phyloP scores from a whole-genome alignment of 2,329 filamentous ascomycete genomes.

The Diaporthe nobilis region DNA sequence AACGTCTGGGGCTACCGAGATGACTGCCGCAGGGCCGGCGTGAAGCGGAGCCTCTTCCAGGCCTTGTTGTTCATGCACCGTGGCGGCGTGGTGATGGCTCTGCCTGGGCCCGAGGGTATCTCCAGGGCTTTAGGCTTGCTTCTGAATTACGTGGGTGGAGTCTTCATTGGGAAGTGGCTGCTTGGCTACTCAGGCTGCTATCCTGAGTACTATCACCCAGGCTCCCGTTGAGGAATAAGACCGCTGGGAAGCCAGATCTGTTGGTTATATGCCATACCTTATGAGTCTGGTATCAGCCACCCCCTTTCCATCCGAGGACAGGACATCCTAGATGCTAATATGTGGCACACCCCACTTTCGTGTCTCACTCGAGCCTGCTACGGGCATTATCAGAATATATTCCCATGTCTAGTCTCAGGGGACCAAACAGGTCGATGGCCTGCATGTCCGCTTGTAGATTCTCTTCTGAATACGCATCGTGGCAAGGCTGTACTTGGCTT shows the following conservation, averaged over 20 bases:
- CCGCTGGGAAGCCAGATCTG: background rate
- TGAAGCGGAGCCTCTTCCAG: conserved; percentile 36
- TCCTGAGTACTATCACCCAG: conserved; percentile 33
- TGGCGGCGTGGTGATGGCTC: conserved; percentile 37
- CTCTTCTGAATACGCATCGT: background rate
- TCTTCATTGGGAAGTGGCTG: conserved; percentile 34
- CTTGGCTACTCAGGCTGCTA: conserved; percentile 37
- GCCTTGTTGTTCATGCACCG: conserved; percentile 37
- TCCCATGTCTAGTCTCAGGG: background rate
- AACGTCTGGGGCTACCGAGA: conserved; percentile 40
- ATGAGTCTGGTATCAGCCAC: too few relatives aligned
- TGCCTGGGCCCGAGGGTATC: conserved; percentile 30
- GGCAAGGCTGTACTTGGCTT: background rate
- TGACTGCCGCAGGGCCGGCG: conserved; percentile 34
- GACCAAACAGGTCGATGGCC: background rate
- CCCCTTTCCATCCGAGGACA: too few relatives aligned
- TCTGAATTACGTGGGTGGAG: conserved; percentile 34
- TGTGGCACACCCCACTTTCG: background rate
- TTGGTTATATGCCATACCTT: background rate
- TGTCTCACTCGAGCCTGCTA: background rate
- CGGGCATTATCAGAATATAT: background rate
- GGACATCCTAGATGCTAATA: background rate
- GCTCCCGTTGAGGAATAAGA: background rate
- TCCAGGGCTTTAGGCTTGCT: conserved; percentile 20
- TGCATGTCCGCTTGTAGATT: background rate